Evolutionary conservation across 257 asterid species (phyloP).

Genomic region (Capsicum baccatum): DNA sequence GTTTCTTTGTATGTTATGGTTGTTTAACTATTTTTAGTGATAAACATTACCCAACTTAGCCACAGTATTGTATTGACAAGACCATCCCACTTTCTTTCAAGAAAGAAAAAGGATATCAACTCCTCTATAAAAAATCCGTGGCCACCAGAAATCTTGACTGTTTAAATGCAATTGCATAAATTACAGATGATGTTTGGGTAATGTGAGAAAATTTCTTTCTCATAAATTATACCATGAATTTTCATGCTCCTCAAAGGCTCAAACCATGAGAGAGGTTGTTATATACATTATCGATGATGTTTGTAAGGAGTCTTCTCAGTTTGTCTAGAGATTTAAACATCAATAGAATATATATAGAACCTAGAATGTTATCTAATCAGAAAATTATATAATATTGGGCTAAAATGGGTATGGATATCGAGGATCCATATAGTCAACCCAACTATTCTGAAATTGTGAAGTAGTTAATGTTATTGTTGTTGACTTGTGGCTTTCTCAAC

Average conservation of each 20-base stretch:
- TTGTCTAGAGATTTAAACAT: slow-evolving; percentile 1
- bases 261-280: neutral
- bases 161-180: neutral
- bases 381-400: neutral
- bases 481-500: neutral
- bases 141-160: neutral
- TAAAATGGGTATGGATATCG: slow-evolving; percentile 16
- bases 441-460: neutral
- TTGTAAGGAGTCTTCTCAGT: neutral
- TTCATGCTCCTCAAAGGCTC: neutral
- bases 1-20: too few relatives aligned
- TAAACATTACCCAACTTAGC: neutral
- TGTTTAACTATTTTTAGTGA: too few relatives aligned
- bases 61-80: neutral
- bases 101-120: neutral
- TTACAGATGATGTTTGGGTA: too few relatives aligned
- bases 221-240: neutral
- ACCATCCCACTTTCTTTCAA: neutral
- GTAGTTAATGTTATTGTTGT: neutral
- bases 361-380: neutral
- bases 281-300: neutral
- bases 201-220: neutral
- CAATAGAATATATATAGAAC: neutral
- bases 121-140: neutral
- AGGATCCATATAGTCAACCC: neutral